phyloP scores from a whole-genome alignment of 176 grass and related monocot species.

The Thinopyrum elongatum region DNA sequence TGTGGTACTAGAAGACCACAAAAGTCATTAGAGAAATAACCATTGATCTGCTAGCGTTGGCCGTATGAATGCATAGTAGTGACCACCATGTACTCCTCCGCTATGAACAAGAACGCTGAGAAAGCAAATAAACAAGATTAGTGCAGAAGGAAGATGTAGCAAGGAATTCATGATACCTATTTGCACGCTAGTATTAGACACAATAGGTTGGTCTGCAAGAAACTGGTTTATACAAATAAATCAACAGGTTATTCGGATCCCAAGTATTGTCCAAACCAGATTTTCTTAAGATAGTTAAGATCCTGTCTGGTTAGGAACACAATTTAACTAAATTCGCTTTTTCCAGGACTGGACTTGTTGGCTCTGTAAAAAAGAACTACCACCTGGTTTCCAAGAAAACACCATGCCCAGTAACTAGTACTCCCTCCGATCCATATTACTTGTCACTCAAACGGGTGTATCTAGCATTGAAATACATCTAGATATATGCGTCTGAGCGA shows the following conservation, averaged over 20 bases:
- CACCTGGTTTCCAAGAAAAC: not conserved
- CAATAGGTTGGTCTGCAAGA: not conserved
- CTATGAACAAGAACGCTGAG: constrained; percentile 95
- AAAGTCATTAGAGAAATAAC: constrained; percentile 45
- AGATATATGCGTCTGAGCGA: no score
- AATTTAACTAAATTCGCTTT: not conserved
- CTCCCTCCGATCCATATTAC: no score
- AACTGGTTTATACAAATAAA: constrained; percentile 16
- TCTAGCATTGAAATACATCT: no score
- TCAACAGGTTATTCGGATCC: not conserved
- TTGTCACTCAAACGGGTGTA: no score
- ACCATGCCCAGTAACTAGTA: not conserved
- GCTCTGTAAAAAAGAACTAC: not conserved
- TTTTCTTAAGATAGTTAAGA: constrained; percentile 21
- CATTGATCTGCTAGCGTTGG: constrained; percentile 79
- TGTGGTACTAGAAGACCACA: not conserved
- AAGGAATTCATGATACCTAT: not conserved
- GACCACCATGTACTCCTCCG: constrained; percentile 90
- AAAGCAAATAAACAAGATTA: constrained; percentile 39
- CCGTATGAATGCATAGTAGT: constrained; percentile 94
- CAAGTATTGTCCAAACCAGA: not conserved
- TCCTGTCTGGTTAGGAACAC: not conserved
- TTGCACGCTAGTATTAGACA: not conserved
- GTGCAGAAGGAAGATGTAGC: constrained; percentile 17
- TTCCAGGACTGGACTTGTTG: not conserved